Percentiles rank a stretch among this genome's conserved stretches.
phyloP scores from a whole-genome alignment of 768 basidiomycete species.

The Pholiota microspora region DNA sequence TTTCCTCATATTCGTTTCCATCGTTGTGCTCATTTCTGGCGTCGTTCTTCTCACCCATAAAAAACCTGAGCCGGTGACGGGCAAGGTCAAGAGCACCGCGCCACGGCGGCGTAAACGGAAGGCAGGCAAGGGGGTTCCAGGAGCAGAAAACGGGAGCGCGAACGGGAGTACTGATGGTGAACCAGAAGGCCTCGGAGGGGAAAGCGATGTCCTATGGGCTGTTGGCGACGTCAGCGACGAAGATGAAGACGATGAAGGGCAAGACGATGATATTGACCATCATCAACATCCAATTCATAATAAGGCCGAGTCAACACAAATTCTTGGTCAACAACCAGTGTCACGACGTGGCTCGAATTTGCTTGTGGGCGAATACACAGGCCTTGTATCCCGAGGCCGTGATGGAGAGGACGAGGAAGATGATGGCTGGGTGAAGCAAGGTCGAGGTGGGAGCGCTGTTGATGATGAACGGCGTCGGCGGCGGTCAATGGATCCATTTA shows the following conservation, averaged over 20 bases:
- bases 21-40: constrained; percentile 82
- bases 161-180: constrained; percentile 9
- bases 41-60: constrained; percentile 94
- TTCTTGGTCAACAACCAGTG: constrained; percentile 9
- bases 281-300: constrained; percentile 38
- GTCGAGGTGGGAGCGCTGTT: neutral
- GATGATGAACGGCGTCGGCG: constrained; percentile 14
- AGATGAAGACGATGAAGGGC: constrained; percentile 42
- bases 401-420: constrained; percentile 8
- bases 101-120: constrained; percentile 22
- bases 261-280: constrained; percentile 44
- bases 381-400: constrained; percentile 13
- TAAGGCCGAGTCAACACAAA: constrained; percentile 2
- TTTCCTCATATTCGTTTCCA: constrained; percentile 84
- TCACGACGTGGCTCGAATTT: constrained; percentile 12
- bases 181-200: constrained; percentile 32
- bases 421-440: constrained; percentile 10
- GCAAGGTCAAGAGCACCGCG: constrained; percentile 31
- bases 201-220: constrained; percentile 59
- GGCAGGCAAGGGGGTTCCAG: constrained; percentile 14
- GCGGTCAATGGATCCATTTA: constrained; percentile 29
- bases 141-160: constrained; percentile 12
- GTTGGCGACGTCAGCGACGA: constrained; percentile 75
- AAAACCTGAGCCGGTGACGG: constrained; percentile 63
- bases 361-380: constrained; percentile 15